Percentiles rank a stretch among this genome's conserved stretches.
Evolutionary conservation across 192 early-diverging fungal species (phyloP).

Genomic region (Umbelopsis vinacea): DNA sequence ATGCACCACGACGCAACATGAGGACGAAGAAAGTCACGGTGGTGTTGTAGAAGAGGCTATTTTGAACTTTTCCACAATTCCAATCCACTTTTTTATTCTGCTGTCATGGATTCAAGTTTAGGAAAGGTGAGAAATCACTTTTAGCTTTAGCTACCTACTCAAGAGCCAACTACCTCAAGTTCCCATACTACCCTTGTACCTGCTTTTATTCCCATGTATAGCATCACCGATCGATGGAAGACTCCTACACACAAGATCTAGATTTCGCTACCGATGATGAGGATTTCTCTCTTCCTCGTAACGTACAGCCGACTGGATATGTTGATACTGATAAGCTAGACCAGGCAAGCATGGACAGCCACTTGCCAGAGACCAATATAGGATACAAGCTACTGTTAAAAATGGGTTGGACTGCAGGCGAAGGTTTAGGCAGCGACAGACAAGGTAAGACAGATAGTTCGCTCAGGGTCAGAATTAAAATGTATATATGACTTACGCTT

Average conservation of each 20-base stretch:
- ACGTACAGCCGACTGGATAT: conserved; percentile 23
- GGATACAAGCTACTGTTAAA: conserved; percentile 71
- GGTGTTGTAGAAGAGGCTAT: neutral
- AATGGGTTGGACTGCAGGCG: conserved; percentile 73
- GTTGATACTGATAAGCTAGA: conserved; percentile 25
- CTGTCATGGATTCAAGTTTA: neutral
- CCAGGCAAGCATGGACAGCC: conserved; percentile 60
- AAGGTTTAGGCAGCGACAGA: conserved; percentile 58
- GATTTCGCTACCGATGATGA: neutral
- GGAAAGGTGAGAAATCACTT: conserved; percentile 18
- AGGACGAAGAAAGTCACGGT: neutral
- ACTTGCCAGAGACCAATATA: conserved; percentile 61
- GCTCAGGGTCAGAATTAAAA: neutral
- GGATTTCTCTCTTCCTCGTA: conserved; percentile 26
- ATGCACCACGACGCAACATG: neutral
- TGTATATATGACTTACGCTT: neutral
- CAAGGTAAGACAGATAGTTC: conserved; percentile 51
- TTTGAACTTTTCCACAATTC: neutral
- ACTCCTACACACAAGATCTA: neutral
- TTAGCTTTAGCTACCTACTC: neutral
- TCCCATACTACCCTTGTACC: conserved; percentile 9
- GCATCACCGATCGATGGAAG: neutral
- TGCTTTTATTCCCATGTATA: neutral
- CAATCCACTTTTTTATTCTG: neutral
- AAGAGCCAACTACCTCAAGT: neutral